Evolutionary conservation across 257 asterid species (phyloP), one percentile per base, ranked within the genome.

Genomic region (Primulina tabacum): DNA sequence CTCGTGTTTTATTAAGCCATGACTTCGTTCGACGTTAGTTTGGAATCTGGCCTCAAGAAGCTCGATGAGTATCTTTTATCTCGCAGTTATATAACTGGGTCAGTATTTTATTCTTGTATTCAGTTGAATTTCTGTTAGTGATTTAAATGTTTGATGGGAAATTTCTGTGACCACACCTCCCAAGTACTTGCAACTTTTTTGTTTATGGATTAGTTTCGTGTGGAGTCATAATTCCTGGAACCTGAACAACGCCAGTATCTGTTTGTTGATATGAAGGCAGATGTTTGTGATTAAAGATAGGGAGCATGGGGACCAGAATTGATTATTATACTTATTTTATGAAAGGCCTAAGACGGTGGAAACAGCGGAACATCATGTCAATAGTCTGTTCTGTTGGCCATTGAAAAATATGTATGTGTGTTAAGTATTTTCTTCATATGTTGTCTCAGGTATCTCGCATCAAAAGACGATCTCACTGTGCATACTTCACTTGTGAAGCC

Each of bases 51-150:
- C 52, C 87, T 89, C 74, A 86, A 89, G 88, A 90, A 89, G 83
- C 95, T 93, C 56, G 97, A 93, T 68, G 96, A 87, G n/a, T 88
- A 81, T 83, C 96, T 93, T 52, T 67, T 93, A 65, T 77, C 87
- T 16, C 90, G 94, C 69, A 93, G 98, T 81, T 93, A 90, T 78
- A 86, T 93, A 30, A 58, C 94, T 33, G 98, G 97, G 98, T 93
- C 28, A 77, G 87, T 80, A 43, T 16, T 47, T 67, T 59, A 8
- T 21, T 35, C 6, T 50, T 53, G 8, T 24, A 7, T 70, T 20
- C 11, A 0, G 33, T 9, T 34, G 1, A 12, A 21, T 21, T 32
- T 7, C 14, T 43, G 17, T 8, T 62, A 3, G 17, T 12, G 53
- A 10, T 43, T 43, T 12, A 5, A 43, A 47, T 50, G 3, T 33